Percentiles rank a stretch among this genome's conserved stretches.
phyloP scores from a whole-genome alignment of 805 yeast species.

The Clavispora fructus region DNA sequence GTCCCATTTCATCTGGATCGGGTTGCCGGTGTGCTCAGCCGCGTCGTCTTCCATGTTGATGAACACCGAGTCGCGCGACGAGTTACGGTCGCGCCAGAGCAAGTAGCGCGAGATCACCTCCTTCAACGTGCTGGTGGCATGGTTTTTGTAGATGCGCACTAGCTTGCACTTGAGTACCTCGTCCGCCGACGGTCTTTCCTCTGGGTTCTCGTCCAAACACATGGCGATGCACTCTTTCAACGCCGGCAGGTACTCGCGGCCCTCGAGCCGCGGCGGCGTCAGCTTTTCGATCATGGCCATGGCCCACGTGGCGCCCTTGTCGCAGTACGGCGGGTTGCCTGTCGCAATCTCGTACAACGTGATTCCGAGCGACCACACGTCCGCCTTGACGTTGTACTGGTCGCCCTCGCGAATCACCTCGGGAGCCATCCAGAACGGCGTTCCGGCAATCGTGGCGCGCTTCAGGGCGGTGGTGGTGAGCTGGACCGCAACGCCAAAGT shows the following conservation, averaged over 20 bases:
- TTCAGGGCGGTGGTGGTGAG: conserved; percentile 68
- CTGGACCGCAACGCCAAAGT: conserved; percentile 97
- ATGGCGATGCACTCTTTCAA: conserved; percentile 86
- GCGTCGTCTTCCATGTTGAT: conserved; percentile 17
- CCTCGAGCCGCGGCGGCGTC: conserved; percentile 93
- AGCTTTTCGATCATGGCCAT: conserved; percentile 90
- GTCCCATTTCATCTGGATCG: conserved; percentile 71
- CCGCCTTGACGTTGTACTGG: conserved; percentile 84
- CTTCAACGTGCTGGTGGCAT: conserved; percentile 56
- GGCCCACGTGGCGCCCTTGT: conserved; percentile 90
- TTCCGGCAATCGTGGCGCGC: conserved; percentile 92
- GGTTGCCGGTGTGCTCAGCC: conserved; percentile 12
- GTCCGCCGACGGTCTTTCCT: conserved; percentile 82
- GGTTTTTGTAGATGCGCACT: conserved; percentile 54
- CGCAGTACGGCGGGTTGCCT: conserved; percentile 96
- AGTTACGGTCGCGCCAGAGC: conserved; percentile 67
- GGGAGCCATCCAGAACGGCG: conserved; percentile 99
- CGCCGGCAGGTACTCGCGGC: conserved; percentile 68
- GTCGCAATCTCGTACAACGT: conserved; percentile 93
- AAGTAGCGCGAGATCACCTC: conserved; percentile 73
- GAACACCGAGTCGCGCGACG: conserved; percentile 49
- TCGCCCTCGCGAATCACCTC: conserved; percentile 93
- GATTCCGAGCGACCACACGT: conserved; percentile 95
- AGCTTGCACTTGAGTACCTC: conserved; percentile 73
- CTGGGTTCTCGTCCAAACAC: conserved; percentile 91